Evolutionary conservation across 2,329 filamentous ascomycete species (phyloP).

Genomic region (Xylaria sp.): DNA sequence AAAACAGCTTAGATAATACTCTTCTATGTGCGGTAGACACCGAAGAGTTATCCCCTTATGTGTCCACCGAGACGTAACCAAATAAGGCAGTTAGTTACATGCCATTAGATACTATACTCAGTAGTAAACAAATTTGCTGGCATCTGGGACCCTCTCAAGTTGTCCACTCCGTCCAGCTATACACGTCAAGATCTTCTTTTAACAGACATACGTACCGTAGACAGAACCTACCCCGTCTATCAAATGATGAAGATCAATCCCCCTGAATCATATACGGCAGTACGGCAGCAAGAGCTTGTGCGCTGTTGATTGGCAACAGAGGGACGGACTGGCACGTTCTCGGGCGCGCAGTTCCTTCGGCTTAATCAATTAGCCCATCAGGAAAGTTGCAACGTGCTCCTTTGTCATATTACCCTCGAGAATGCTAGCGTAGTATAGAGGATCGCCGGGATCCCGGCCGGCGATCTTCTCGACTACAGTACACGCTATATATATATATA

Average conservation of each 20-base stretch:
- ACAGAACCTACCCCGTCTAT: background rate
- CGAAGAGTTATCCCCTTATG: background rate
- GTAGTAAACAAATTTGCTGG: background rate
- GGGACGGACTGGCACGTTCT: background rate
- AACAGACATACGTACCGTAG: background rate
- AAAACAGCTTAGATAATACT: background rate
- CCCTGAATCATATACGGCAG: background rate
- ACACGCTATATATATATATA: background rate
- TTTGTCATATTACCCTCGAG: background rate
- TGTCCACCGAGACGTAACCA: background rate
- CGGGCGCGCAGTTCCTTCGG: slow-evolving; percentile 15
- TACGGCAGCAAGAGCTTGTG: background rate
- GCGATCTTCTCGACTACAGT: slow-evolving; percentile 10
- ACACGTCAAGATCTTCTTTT: background rate
- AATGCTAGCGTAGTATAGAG: background rate
- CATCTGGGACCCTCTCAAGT: background rate
- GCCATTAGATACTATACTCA: background rate
- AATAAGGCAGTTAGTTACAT: background rate
- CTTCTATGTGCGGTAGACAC: background rate
- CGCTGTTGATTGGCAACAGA: slow-evolving; percentile 1
- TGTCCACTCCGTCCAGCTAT: background rate
- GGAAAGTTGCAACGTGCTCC: slow-evolving; percentile 10
- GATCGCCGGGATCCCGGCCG: slow-evolving; percentile 7
- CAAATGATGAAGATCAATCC: background rate
- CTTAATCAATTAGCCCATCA: slow-evolving; percentile 5